Evolutionary conservation across 345 rosid species (phyloP).

Genomic region (Syzygium jambos): DNA sequence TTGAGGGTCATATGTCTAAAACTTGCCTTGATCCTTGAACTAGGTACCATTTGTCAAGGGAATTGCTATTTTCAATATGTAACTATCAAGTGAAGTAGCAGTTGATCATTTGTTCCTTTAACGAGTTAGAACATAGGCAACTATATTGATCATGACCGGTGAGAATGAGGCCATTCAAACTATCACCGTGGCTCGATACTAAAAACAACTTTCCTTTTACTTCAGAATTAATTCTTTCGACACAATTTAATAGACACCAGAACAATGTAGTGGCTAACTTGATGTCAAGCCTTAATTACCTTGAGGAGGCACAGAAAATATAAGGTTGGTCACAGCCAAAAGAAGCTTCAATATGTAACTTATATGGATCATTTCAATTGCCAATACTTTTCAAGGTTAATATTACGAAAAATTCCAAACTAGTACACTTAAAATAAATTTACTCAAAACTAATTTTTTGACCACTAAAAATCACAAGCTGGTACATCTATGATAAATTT

Average conservation of each 20-base stretch:
- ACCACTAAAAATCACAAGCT: no score
- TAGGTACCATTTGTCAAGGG: not conserved
- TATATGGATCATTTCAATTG: not conserved
- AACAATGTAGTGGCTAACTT: not conserved
- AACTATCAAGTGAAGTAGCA: not conserved
- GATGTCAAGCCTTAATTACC: conserved; percentile 27
- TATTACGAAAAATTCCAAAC: no score
- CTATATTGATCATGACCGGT: not conserved
- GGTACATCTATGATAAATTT: no score
- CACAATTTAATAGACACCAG: not conserved
- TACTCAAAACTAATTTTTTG: no score
- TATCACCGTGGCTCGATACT: not conserved
- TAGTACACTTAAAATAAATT: no score
- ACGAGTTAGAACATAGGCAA: not conserved
- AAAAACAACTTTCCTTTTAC: not conserved
- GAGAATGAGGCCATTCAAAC: not conserved
- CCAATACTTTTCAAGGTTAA: not conserved
- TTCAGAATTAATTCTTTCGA: not conserved
- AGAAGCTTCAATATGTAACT: not conserved
- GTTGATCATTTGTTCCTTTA: not conserved
- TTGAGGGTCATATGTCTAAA: not conserved
- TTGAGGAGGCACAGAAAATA: conserved; percentile 37
- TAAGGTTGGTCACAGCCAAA: not conserved
- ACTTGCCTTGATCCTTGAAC: not conserved
- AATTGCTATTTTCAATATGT: not conserved